Base-by-base conservation (phyloP, 306 rosid genomes). In the Begonia masoniana region DNA sequence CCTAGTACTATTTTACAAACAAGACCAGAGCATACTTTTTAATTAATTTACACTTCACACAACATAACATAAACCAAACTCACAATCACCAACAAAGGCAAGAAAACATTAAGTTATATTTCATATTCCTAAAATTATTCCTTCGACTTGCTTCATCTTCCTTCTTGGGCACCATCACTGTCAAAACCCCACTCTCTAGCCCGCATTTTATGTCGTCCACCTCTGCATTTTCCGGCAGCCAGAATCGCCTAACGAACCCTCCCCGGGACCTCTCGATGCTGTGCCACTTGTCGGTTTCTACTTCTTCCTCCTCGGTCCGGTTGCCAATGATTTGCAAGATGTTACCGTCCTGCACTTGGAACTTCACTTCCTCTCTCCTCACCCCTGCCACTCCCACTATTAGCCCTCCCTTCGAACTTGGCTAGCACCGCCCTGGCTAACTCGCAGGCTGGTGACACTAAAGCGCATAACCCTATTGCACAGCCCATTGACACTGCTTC, bases 261-360 rank as follows among this genome's bases (percentile, higher is more conserved):
- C 72, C 72, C 1, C 42, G 51, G 35, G 21, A 62, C 67, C 79
- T 21, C 79, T 77, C 65, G 0, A 55, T 26, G 3, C 58, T 61
- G 62, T 70, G 71, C 75, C 75, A 58, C 57, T 51, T 58, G 60
- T 59, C 62, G 10, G 61, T 63, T 9, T 56, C 10, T 12, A 63
- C 70, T 41, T 68, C 68, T 55, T 62, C 35, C 50, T 69, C 82
- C 65, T 66, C 36, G 57, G 47, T 52, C 54, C 66, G 58, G 67
- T 69, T 71, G 17, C 83, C 79, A 15, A 71, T 69, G 23, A 78
- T 68, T 62, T 68, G 51, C 9, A 64, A 66, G 3, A 78, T 41
- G 51, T 62, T 62, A 6, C 41, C 50, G n/a, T 66, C 79, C 16
- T 72, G 70, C 47, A 70, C 77, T 7, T 64, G 45, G 48, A 78